Conservation (phyloP, 495 filamentous ascomycete genomes). For the Podospora pseudocomata region DNA sequence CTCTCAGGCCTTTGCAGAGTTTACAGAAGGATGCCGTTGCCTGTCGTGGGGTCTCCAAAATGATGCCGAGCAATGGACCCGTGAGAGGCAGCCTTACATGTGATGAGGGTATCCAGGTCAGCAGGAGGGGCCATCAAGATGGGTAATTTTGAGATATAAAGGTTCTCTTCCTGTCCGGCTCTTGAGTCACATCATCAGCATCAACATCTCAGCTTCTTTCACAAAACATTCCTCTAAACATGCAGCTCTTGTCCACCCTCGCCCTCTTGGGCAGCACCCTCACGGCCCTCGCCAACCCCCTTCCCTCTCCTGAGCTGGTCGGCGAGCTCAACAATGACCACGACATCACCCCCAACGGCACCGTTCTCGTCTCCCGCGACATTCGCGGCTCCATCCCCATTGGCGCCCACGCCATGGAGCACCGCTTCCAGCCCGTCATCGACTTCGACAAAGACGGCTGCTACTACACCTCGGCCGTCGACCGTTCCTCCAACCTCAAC, state of each 20-base stretch:
- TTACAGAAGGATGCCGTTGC: background rate
- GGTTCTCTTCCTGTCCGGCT: background rate
- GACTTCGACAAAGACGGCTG: conserved; percentile 38
- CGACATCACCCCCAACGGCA: background rate
- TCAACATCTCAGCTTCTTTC: background rate
- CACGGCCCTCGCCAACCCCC: background rate
- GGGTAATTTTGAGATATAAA: background rate
- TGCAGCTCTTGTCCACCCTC: background rate
- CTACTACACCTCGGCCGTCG: conserved; percentile 36
- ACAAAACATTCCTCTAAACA: background rate
- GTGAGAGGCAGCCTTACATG: background rate
- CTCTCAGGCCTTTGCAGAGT: background rate
- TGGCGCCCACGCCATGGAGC: conserved; percentile 5
- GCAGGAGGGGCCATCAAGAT: too few relatives aligned
- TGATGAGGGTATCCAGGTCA: background rate
- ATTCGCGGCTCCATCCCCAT: background rate
- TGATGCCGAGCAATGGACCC: background rate
- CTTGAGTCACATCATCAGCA: background rate
- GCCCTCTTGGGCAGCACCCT: conserved; percentile 8
- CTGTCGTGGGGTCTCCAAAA: background rate
- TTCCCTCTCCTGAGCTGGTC: background rate
- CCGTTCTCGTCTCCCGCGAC: background rate
- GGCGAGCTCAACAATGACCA: background rate
- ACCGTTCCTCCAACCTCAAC: conserved; percentile 29
- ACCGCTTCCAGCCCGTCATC: conserved; percentile 34